Evolutionary conservation across 495 filamentous ascomycete species (phyloP).

Genomic region (Trichocladium uniseriatum): DNA sequence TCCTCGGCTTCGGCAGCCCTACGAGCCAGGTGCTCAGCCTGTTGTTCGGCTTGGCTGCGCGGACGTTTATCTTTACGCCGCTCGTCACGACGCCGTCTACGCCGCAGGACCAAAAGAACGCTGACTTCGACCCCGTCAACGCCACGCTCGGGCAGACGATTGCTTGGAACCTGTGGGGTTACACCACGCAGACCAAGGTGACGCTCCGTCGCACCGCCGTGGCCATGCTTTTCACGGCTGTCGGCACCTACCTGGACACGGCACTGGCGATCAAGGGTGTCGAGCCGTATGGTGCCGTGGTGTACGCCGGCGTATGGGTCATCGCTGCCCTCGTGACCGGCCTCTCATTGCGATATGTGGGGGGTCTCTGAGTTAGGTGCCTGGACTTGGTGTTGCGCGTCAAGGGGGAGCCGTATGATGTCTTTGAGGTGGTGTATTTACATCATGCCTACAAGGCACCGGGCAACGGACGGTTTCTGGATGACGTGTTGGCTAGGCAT

Average conservation of each 20-base stretch:
- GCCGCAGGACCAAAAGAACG: slow-evolving; percentile 26
- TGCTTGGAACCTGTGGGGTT: slow-evolving; percentile 51
- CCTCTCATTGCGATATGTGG: slow-evolving; percentile 38
- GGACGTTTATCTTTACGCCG: slow-evolving; percentile 67
- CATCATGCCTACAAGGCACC: not conserved
- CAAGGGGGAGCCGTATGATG: not conserved
- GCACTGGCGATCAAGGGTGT: slow-evolving; percentile 55
- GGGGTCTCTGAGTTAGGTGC: slow-evolving; percentile 13
- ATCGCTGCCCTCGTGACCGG: slow-evolving; percentile 51
- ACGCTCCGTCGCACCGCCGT: slow-evolving; percentile 54
- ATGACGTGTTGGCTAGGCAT: slow-evolving; percentile 5
- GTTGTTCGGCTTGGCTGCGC: slow-evolving; percentile 54
- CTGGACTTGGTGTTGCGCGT: not conserved
- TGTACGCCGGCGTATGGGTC: slow-evolving; percentile 65
- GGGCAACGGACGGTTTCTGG: not conserved
- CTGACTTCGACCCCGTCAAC: slow-evolving; percentile 43
- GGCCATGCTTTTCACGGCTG: slow-evolving; percentile 45
- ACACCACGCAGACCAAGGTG: slow-evolving; percentile 53
- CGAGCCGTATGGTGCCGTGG: slow-evolving; percentile 54
- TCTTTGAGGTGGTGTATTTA: not conserved
- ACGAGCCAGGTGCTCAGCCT: slow-evolving; percentile 24
- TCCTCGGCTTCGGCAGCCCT: slow-evolving; percentile 48
- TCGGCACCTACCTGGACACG: slow-evolving; percentile 58
- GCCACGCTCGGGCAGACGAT: slow-evolving; percentile 51
- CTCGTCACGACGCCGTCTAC: slow-evolving; percentile 43